These are phyloP conservation scores for Schizothecium vesticola DNA, from an alignment of 495 filamentous ascomycete genomes.

Conservation along the genomic window DNA sequence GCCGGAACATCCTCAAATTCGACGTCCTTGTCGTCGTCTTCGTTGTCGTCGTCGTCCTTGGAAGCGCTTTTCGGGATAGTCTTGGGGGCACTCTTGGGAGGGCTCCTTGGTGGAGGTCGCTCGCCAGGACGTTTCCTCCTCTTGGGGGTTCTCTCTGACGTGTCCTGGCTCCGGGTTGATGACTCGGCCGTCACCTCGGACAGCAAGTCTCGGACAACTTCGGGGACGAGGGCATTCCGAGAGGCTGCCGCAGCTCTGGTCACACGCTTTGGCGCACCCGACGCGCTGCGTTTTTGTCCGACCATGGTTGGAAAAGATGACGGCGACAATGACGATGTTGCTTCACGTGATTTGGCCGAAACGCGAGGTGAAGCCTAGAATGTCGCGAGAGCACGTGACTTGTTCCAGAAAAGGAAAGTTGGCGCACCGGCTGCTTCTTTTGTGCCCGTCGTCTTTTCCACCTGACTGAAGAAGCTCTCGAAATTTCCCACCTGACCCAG, in stretches of 20 bases:
- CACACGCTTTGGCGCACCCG: conserved; percentile 4
- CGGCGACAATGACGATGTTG: background rate
- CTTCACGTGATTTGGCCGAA: background rate
- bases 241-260: conserved; percentile 13
- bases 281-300: conserved; percentile 22
- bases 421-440: too few species aligned
- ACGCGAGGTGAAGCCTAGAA: background rate
- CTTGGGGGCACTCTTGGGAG: background rate
- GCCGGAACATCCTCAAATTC: conserved; percentile 4
- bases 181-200: conserved; percentile 1
- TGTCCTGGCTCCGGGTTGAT: conserved; percentile 9
- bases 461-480: too few species aligned
- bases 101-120: background rate
- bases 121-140: conserved; percentile 8
- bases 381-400: background rate
- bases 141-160: background rate
- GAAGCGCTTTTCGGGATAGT: background rate
- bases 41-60: background rate
- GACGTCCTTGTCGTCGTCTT: background rate
- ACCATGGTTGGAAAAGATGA: conserved; percentile 12
- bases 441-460: background rate
- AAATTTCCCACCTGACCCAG: too few species aligned
- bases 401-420: background rate
- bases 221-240: conserved; percentile 1
- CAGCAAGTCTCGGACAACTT: background rate